Percentiles rank a stretch among this genome's conserved stretches.
Conservation (phyloP, 2,329 filamentous ascomycete species). For the Hypoxylon sp. region DNA sequence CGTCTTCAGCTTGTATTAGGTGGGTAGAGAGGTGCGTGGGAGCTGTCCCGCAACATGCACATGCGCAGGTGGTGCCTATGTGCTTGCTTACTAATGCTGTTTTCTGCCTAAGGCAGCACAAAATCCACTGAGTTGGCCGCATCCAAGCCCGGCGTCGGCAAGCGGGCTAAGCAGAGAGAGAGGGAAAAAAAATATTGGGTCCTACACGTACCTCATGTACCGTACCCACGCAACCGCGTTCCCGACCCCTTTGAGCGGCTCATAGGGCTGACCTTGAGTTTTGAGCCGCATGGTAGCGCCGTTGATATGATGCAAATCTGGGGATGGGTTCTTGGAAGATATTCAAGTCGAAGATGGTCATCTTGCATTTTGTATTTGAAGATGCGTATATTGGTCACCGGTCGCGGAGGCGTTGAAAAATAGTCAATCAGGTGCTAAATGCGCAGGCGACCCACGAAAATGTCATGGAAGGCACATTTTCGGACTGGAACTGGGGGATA, state of each 20-base stretch:
- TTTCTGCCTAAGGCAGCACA: conserved; percentile 17
- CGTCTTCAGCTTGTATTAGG: neutral
- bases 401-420: conserved; percentile 40
- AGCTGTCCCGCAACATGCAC: neutral
- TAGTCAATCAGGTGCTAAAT: conserved; percentile 43
- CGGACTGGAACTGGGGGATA: conserved; percentile 16
- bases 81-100: neutral
- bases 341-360: conserved; percentile 50
- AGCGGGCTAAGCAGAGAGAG: neutral
- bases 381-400: conserved; percentile 18
- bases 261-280: conserved; percentile 56
- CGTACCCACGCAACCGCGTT: conserved; percentile 47
- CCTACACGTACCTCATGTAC: conserved; percentile 28
- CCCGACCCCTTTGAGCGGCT: conserved; percentile 47
- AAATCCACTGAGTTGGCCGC: neutral
- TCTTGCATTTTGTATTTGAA: conserved; percentile 40
- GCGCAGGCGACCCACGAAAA: conserved; percentile 45
- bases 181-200: conserved; percentile 26
- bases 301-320: conserved; percentile 55
- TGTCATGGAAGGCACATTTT: conserved; percentile 21
- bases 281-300: conserved; percentile 58
- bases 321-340: conserved; percentile 47
- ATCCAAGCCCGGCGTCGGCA: conserved; percentile 23
- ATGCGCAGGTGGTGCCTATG: neutral
- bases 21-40: conserved; percentile 1